Evolutionary conservation across 371 early-diverging fungal species (phyloP), one percentile per base, ranked within the genome.

Genomic region (Mortierella sp.): DNA sequence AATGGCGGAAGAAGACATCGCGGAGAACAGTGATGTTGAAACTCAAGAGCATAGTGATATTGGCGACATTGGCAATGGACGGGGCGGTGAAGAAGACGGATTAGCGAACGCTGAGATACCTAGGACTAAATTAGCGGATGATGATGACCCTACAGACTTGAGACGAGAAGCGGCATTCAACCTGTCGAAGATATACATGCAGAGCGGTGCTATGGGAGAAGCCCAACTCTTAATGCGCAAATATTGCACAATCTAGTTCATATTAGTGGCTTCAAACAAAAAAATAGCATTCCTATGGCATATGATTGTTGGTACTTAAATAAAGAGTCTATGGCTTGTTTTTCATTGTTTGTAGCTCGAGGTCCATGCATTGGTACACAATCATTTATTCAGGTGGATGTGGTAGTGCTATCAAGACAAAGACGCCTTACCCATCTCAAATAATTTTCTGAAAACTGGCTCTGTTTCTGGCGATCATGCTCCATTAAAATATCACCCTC

Each of bases 81-180:
- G 55, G 15, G 40, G 61, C 3, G 66, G 64, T 7, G 63, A 51
- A 7, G 66, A 56, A 22, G 40, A 47, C 0, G 59, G 37, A 6
- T 60, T 45, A 12, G 53, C 3, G 22, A 31, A 13, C 3, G 7
- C 7, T 40, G 28, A 13, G 32, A 13, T n/a, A 9, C 23, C 37
- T 43, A 53, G 67, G 66, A 51, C 65, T 2, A 67, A 42, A 32
- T n/a, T 72, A 19, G 68, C 66, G 0, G 68, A 51, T n/a, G 75
- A 84, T 17, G 87, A 85, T 0, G 79, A 85, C 23, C 78, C 82
- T 1, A 86, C 84, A 15, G 86, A 91, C 60, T 66, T 90, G 42
- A 85, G 62, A 57, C 66, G 83, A 19, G 95, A 95, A 59, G 93
- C 94, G 0, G 96, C 96, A 6, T 95, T 93, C 68, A 96, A 96